These are phyloP conservation scores for Mucor racemosus DNA, from an alignment of 371 early-diverging fungal genomes.

Conservation along the genomic window DNA sequence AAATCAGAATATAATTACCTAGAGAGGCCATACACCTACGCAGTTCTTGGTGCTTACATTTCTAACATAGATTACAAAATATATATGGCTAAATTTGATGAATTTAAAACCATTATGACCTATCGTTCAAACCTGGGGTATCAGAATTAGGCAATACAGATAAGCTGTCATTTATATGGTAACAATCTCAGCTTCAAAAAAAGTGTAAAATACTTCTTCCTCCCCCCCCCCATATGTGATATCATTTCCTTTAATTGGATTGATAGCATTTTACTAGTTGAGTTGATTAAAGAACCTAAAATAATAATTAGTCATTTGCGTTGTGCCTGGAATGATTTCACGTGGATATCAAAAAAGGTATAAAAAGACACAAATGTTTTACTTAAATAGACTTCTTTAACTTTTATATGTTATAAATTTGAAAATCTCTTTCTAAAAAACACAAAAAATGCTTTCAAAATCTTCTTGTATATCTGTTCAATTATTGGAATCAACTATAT, in stretches of 20 bases:
- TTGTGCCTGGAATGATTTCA: background rate
- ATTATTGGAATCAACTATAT: constrained; percentile 25
- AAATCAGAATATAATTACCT: too few relatives aligned
- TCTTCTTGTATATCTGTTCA: constrained; percentile 14
- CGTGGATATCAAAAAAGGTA: background rate
- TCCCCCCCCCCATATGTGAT: background rate
- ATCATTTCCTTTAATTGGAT: background rate
- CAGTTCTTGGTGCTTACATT: too few relatives aligned
- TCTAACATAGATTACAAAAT: background rate
- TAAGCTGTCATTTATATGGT: background rate
- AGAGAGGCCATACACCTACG: too few relatives aligned
- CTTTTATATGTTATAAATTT: background rate
- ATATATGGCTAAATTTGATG: background rate
- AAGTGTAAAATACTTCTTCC: background rate
- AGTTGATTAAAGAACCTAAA: background rate
- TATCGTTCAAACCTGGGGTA: background rate
- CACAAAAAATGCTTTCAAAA: constrained; percentile 19
- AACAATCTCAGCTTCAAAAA: background rate
- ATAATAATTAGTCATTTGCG: background rate
- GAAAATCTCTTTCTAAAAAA: background rate
- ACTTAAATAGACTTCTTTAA: background rate
- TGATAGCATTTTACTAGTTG: background rate
- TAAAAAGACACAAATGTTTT: background rate
- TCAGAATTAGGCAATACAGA: background rate
- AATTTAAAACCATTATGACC: background rate